Evolutionary conservation across 192 early-diverging fungal genomes (phyloP).

Genomic region (Coemansia sp.): DNA sequence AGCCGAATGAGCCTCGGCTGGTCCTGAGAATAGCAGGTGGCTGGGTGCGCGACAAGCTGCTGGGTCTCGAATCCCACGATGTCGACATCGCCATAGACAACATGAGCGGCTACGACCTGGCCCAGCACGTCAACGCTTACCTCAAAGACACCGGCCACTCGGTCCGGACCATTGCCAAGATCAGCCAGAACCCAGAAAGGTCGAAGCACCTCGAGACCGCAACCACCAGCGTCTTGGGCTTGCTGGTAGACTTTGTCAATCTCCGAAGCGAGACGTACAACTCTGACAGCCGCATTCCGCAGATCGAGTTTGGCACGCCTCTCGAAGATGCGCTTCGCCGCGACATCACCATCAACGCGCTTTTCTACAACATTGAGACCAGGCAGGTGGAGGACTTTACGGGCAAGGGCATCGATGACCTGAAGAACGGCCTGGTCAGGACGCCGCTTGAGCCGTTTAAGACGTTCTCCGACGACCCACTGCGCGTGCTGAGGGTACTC

Average conservation of each 20-base stretch:
- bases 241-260: constrained; percentile 92
- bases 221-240: constrained; percentile 74
- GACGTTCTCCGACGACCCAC: constrained; percentile 93
- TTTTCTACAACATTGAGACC: constrained; percentile 96
- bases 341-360: constrained; percentile 97
- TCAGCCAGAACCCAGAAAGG: constrained; percentile 88
- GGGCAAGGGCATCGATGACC: constrained; percentile 68
- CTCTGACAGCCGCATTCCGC: constrained; percentile 77
- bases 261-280: constrained; percentile 88
- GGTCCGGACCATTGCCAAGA: constrained; percentile 65
- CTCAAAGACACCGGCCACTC: constrained; percentile 33
- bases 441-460: constrained; percentile 87
- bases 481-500: constrained; percentile 89
- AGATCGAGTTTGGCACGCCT: constrained; percentile 81
- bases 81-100: constrained; percentile 91
- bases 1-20: constrained; percentile 55
- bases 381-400: constrained; percentile 84
- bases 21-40: constrained; percentile 91
- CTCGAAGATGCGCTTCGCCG: constrained; percentile 86
- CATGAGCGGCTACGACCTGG: constrained; percentile 93
- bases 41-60: constrained; percentile 99
- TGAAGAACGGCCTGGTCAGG: constrained; percentile 67
- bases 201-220: constrained; percentile 99
- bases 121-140: constrained; percentile 65
- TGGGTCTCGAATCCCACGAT: constrained; percentile 82